phyloP scores from a whole-genome alignment of 1,139 yeast genomes.

The Blastobotrys persicus region DNA sequence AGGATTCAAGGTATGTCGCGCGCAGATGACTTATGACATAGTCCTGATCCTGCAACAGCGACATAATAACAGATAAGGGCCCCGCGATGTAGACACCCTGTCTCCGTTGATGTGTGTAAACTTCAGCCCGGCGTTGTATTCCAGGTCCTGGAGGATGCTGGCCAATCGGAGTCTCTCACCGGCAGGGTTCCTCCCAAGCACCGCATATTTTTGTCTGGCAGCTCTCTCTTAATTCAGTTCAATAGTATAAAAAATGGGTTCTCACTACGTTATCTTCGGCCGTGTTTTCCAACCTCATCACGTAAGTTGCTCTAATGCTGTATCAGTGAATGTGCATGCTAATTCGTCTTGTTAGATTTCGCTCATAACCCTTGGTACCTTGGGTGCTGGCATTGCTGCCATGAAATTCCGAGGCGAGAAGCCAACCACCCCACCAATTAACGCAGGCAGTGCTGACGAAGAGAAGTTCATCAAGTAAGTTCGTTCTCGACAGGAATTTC shows the following conservation, averaged over 20 bases:
- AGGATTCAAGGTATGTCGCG: constrained; percentile 34
- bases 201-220: not conserved
- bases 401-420: constrained; percentile 33
- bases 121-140: constrained; percentile 5
- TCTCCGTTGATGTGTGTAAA: constrained; percentile 1
- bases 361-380: constrained; percentile 32
- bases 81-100: not conserved
- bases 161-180: constrained; percentile 9
- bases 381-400: constrained; percentile 31
- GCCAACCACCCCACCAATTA: constrained; percentile 64
- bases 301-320: constrained; percentile 36
- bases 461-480: constrained; percentile 65
- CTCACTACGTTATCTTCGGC: constrained; percentile 76
- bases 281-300: constrained; percentile 72
- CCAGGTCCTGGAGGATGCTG: not conserved
- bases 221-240: not conserved
- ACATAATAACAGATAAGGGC: constrained; percentile 22
- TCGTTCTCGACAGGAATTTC: not conserved
- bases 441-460: constrained; percentile 82
- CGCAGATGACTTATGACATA: constrained; percentile 36
- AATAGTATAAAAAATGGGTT: constrained; percentile 53
- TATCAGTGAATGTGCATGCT: constrained; percentile 13
- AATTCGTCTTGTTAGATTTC: constrained; percentile 33
- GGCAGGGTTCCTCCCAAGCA: constrained; percentile 3
- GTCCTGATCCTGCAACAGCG: constrained; percentile 33